Evolutionary conservation across 1,139 yeast genomes (phyloP).

Genomic region (Maudiozyma humilis): DNA sequence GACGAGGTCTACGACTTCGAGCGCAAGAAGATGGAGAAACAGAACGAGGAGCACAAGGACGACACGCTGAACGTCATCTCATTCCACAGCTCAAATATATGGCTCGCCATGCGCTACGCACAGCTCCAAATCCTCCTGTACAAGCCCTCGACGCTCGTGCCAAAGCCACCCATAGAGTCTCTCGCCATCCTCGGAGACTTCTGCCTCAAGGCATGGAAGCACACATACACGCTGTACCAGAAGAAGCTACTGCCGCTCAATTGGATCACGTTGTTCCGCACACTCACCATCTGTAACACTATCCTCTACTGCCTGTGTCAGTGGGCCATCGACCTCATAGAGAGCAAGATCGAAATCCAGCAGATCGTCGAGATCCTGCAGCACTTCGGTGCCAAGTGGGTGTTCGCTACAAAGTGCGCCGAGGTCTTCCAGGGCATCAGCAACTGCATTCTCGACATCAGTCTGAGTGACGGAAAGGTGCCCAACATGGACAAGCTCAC

Average conservation of each 20-base stretch:
- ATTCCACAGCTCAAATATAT: constrained; percentile 38
- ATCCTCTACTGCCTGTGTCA: constrained; percentile 40
- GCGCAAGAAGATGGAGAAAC: constrained; percentile 19
- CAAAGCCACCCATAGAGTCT: constrained; percentile 36
- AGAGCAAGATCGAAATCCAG: constrained; percentile 39
- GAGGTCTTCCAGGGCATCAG: constrained; percentile 38
- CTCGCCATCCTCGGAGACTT: constrained; percentile 36
- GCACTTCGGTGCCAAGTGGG: constrained; percentile 41
- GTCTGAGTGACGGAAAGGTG: constrained; percentile 34
- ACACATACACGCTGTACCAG: constrained; percentile 38
- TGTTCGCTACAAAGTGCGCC: constrained; percentile 39
- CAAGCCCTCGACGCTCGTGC: constrained; percentile 41
- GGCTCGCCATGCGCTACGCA: constrained; percentile 42
- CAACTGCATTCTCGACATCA: constrained; percentile 36
- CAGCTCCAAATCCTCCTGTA: constrained; percentile 38
- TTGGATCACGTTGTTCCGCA: constrained; percentile 42
- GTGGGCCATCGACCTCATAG: constrained; percentile 39
- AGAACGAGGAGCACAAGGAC: constrained; percentile 17
- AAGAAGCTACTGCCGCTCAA: constrained; percentile 39
- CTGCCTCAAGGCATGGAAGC: constrained; percentile 37
- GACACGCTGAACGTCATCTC: constrained; percentile 23
- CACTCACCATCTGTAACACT: constrained; percentile 40
- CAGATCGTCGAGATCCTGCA: constrained; percentile 40
- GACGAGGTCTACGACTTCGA: constrained; percentile 38
- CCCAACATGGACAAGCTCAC: constrained; percentile 36